Base-by-base conservation (phyloP, 441 rosid species). In the Gossypium davidsonii region DNA sequence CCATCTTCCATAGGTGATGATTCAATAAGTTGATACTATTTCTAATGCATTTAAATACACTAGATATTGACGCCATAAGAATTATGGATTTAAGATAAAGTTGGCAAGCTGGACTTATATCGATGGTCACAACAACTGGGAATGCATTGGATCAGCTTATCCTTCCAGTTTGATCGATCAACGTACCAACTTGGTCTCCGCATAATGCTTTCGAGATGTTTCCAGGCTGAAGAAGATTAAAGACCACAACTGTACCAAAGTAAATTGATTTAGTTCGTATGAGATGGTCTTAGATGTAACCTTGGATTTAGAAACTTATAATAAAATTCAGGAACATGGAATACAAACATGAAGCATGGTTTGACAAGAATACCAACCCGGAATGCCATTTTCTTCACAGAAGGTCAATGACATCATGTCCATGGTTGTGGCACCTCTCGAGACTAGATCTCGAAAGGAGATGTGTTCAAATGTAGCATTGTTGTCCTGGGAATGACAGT, bases 141-240 rank as follows among this genome's bases (percentile, higher is more conserved):
- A 53, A 69, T 62, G 72, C 46, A 76, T 21, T 76, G n/a, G 62
- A 25, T 20, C 73, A 80, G 78, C 71, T 23, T 18, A 75, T 77
- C 76, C 83, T 79, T 73, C 87, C 94, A 8, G 58, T 78, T 59
- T 82, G 83, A 73, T 89, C 91, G 71, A 89, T 85, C 77, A 87
- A 59, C 12, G 92, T 88, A 70, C 92, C 94, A 2, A 89, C 90
- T 82, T 84, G 90, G 68, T 88, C 88, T 39, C 94, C 94, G 23
- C 88, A 85, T 67, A 90, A 74, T 2, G 94, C 90, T 77, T 84
- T 86, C 42, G 87, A 80, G 74, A 90, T 86, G 83, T 90, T 90
- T 53, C 90, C 94, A 42, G 85, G 86, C 72, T 90, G 84, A 42
- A 90, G 83, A 78, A 89, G 88, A 79, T 90, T 88, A 67, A 90